Percentiles rank a stretch among this genome's conserved stretches.
Evolutionary conservation across 768 basidiomycete species (phyloP).

Genomic region (Leccinum olivaceopallidum): DNA sequence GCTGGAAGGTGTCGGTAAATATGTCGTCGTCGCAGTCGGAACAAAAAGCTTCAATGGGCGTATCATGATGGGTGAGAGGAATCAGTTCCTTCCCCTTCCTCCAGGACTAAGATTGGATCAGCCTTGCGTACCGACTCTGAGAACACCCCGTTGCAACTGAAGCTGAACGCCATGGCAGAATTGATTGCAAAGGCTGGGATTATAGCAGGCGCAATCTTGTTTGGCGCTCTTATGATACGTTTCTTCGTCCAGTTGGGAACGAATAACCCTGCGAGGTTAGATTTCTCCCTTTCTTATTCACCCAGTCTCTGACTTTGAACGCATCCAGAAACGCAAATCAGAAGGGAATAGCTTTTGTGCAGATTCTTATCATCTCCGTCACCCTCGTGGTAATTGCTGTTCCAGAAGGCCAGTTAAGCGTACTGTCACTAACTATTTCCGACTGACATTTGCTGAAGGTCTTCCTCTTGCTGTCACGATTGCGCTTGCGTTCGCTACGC

Average conservation of each 20-base stretch:
- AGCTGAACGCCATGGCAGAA: constrained; percentile 92
- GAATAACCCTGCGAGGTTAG: constrained; percentile 55
- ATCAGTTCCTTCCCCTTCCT: neutral
- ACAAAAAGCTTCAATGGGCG: constrained; percentile 93
- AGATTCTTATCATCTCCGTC: constrained; percentile 93
- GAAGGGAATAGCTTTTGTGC: constrained; percentile 88
- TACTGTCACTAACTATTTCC: neutral
- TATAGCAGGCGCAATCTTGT: constrained; percentile 77
- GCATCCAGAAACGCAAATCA: constrained; percentile 60
- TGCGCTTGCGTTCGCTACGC: constrained; percentile 95
- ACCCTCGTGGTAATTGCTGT: constrained; percentile 89
- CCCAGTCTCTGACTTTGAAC: constrained; percentile 10
- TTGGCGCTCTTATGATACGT: constrained; percentile 84
- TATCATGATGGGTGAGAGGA: constrained; percentile 88
- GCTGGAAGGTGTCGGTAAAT: constrained; percentile 89
- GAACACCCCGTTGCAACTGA: constrained; percentile 90
- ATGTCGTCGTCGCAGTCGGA: constrained; percentile 92
- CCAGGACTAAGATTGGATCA: constrained; percentile 29
- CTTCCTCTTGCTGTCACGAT: constrained; percentile 95
- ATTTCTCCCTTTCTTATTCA: neutral
- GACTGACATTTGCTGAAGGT: constrained; percentile 43
- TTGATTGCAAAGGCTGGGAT: constrained; percentile 92
- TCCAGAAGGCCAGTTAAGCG: constrained; percentile 61
- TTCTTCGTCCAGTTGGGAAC: constrained; percentile 89
- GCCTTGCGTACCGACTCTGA: constrained; percentile 86